A percentile compares a stretch with the other conserved stretches of the same genome.
Evolutionary conservation across 1,284 basidiomycete species (phyloP).

Genomic region (Wallemia hederae): DNA sequence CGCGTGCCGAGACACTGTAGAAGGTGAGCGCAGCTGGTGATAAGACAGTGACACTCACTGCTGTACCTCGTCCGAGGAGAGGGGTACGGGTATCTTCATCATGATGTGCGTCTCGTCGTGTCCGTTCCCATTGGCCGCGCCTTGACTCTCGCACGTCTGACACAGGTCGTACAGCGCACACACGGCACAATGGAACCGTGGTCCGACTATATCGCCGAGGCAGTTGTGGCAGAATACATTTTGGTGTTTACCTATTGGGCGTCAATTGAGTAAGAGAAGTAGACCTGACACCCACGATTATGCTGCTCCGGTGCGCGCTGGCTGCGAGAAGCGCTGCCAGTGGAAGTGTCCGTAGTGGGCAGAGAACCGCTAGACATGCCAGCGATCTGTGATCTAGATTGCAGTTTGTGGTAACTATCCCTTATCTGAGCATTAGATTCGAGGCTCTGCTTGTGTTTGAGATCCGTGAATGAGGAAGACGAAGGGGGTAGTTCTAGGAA

Average conservation of each 20-base stretch:
- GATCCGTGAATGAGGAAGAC: slow-evolving; percentile 7
- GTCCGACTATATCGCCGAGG: background rate
- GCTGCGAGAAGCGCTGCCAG: too few relatives aligned
- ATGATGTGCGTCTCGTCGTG: background rate
- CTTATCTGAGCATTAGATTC: background rate
- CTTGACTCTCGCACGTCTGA: background rate
- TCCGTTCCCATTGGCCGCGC: background rate
- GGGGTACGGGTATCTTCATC: background rate
- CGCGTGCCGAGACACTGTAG: background rate
- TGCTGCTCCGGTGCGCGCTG: too few relatives aligned
- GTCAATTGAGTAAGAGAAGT: background rate
- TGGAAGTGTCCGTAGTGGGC: background rate
- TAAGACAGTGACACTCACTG: background rate
- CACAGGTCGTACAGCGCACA: background rate
- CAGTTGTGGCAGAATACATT: background rate
- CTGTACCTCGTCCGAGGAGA: background rate
- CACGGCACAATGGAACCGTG: background rate
- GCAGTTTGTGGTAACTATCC: background rate
- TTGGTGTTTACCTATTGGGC: background rate
- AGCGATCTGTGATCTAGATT: background rate
- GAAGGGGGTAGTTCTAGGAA: slow-evolving; percentile 35
- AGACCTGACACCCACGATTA: background rate
- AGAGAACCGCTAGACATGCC: background rate
- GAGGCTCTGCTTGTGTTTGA: background rate
- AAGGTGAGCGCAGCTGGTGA: too few relatives aligned